Conservation (phyloP, 2,329 filamentous ascomycete genomes). For the Alternaria ventricosa region DNA sequence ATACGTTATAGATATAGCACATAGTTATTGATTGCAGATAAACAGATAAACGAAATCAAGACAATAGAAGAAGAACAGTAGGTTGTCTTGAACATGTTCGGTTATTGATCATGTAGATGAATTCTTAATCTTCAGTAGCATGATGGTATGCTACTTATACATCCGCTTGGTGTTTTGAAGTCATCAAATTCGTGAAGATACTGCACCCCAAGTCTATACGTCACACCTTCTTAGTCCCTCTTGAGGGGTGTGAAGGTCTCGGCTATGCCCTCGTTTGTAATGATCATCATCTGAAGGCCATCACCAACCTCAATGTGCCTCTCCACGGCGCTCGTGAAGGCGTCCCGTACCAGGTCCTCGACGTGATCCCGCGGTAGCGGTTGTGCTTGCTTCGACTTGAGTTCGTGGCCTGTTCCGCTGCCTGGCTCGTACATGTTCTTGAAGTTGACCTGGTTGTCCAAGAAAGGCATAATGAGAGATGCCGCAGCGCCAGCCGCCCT, state of each 20-base stretch:
- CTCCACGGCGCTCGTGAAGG: slow-evolving; percentile 97
- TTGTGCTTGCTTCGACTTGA: slow-evolving; percentile 72
- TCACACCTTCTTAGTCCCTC: slow-evolving; percentile 48
- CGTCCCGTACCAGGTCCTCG: slow-evolving; percentile 90
- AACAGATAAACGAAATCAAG: too few relatives aligned
- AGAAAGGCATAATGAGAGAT: slow-evolving; percentile 96
- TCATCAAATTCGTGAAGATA: slow-evolving; percentile 48
- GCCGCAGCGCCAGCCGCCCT: slow-evolving; percentile 90
- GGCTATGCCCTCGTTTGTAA: slow-evolving; percentile 86
- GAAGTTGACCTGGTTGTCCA: slow-evolving; percentile 99
- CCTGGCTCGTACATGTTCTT: slow-evolving; percentile 97
- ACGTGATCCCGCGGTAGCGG: slow-evolving; percentile 77
- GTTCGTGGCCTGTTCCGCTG: slow-evolving; percentile 80
- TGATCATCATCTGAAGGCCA: slow-evolving; percentile 91
- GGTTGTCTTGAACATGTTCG: neutral
- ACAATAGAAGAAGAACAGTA: neutral
- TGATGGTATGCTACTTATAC: slow-evolving; percentile 27
- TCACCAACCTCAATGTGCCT: slow-evolving; percentile 99
- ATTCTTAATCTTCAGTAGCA: slow-evolving; percentile 5
- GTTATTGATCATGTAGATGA: slow-evolving; percentile 1
- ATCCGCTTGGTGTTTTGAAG: slow-evolving; percentile 26
- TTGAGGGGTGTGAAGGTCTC: slow-evolving; percentile 86
- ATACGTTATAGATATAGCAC: neutral
- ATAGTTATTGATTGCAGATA: neutral
- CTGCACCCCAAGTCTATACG: slow-evolving; percentile 31